Evolutionary conservation across 2,329 filamentous ascomycete genomes (phyloP), one percentile per base, ranked within the genome.

Genomic region (Colletotrichum graminicola): DNA sequence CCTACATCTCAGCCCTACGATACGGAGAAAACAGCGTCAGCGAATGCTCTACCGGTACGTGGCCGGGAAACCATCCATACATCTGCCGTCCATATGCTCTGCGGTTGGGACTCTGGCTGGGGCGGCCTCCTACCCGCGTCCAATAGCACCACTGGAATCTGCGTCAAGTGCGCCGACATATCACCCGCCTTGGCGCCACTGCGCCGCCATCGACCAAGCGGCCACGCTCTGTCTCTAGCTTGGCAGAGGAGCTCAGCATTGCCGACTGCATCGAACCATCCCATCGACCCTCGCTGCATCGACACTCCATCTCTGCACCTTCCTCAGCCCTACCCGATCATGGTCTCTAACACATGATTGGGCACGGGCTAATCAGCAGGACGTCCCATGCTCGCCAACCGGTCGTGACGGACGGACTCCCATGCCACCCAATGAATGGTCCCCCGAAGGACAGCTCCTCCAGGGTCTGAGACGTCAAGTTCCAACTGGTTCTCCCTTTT

Each of bases 1-100:
- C 43, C 21, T 10, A 12, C 70, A 72, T 66, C 61, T 71, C 70
- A 72, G 70, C 70, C 70, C 70, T 72, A 72, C 52, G 49, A 56
- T 14, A 8, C 45, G 55, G 60, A 57, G 21, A 57, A 43, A 54
- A 32, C 26, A 23, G 34, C 39, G 51, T 32, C 43, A 26, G 23
- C 23, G n/a, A 57, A 26, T 16, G 47, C 29, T 34, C 39, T 41
- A 4, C 12, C 34, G 34, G 34, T 57, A 49, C 36, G 60, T 55
- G 51, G 65, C 23, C 23, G 52, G 54, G 45, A 16, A 62, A 41
- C 16, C 32, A 51, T 23, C 41, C 29, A 39, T 29, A 39, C 36
- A 16, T 26, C n/a, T 8, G 45, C 45, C 45, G 39, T 36, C 63
- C 5, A n/a, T 49, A n/a, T 54, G 21, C 18, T 21, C 36, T 34